Base-by-base conservation (phyloP, 2,329 filamentous ascomycete genomes). In the Alternaria gaisen region DNA sequence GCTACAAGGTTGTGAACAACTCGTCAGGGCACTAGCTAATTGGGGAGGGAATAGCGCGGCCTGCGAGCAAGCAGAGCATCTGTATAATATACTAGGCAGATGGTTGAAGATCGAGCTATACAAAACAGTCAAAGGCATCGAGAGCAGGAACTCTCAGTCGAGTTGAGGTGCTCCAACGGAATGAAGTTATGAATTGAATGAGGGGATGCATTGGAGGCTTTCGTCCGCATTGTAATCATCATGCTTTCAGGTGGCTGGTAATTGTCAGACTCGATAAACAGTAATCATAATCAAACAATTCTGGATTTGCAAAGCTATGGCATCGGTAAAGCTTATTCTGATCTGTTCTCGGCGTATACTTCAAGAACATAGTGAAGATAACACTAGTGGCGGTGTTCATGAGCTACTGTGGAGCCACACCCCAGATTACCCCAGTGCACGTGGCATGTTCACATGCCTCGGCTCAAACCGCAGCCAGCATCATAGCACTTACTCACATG, bases 101-200 rank as follows among this genome's bases (percentile, higher is more conserved):
- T 77, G 74, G 74, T 52, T 77, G 48, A 74, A 75, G 68, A 72
- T 65, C 44, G 69, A 75, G 60, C 55, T 76, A 50, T 68, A 66
- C 54, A 75, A 69, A 66, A 75, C 71, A 26, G 51, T 72, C 18
- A 62, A 63, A 44, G 65, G 75, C 52, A 67, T 76, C 7, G 67
- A 69, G 52, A 61, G 63, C 42, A 57, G 18, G 43, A 53, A 56
- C n/a, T 32, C 60, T 36, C 0, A 47, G 20, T 18, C 9, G 16
- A 6, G 6, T 1, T 36, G 32, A 36, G 32, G 12, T 14, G 14
- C 32, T 36, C 32, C 4, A 16, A 36, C 12, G 32, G 32, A 36
- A 36, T 14, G 32, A 36, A 3, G 32, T 36, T 36, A 36, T 12
- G 32, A 36, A 16, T 36, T 36, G 32, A 36, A 36, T 2, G 32